Evolutionary conservation across 2,329 filamentous ascomycete species (phyloP).

Genomic region (Xylaria sp.): DNA sequence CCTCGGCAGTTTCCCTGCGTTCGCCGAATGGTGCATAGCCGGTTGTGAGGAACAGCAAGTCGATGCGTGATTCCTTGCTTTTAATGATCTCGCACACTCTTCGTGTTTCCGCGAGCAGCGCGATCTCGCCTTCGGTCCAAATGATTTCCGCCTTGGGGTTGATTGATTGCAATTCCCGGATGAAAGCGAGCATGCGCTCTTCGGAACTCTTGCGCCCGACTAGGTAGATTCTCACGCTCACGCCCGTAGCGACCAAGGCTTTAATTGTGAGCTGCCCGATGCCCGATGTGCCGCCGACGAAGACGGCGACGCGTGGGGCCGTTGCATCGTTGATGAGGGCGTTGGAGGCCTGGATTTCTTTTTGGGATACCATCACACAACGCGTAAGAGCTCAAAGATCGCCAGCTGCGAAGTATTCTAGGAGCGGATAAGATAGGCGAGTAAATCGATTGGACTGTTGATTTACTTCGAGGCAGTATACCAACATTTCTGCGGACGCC

Average conservation of each 20-base stretch:
- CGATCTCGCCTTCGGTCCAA: conserved; percentile 50
- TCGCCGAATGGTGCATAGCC: conserved; percentile 51
- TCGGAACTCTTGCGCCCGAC: conserved; percentile 49
- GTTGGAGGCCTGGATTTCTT: conserved; percentile 47
- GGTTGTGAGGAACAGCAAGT: conserved; percentile 51
- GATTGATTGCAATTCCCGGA: conserved; percentile 43
- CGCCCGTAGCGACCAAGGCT: conserved; percentile 45
- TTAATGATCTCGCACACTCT: conserved; percentile 48
- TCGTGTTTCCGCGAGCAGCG: conserved; percentile 51
- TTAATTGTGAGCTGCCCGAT: conserved; percentile 50
- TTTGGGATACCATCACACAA: conserved; percentile 45
- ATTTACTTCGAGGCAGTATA: neutral
- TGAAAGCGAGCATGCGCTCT: conserved; percentile 40
- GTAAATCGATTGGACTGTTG: neutral
- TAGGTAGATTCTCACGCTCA: conserved; percentile 48
- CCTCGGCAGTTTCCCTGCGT: conserved; percentile 48
- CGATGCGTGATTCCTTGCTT: conserved; percentile 45
- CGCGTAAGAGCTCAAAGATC: too few relatives aligned
- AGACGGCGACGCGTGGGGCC: conserved; percentile 47
- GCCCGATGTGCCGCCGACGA: conserved; percentile 54
- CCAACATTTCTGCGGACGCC: neutral
- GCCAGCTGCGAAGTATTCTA: neutral
- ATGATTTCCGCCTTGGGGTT: conserved; percentile 50
- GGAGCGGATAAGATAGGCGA: neutral
- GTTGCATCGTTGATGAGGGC: conserved; percentile 46